A percentile compares a stretch with the other conserved stretches of the same genome.
phyloP scores from a whole-genome alignment of 1,139 yeast species.

The Geotrichum aggregatum region DNA sequence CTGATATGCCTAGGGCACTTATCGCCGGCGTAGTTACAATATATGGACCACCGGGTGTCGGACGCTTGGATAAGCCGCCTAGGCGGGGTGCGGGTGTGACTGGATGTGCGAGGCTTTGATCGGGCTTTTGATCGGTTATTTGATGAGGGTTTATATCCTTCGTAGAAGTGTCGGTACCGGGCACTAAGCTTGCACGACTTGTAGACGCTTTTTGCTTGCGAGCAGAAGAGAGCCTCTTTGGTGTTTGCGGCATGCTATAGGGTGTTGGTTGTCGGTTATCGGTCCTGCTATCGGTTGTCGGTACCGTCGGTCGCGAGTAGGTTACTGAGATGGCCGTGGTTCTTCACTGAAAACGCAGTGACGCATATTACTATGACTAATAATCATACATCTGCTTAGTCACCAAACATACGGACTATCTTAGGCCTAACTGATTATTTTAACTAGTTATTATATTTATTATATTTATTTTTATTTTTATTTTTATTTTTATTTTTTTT shows the following conservation, averaged over 20 bases:
- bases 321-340: not conserved
- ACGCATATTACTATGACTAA: no score
- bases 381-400: no score
- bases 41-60: conserved; percentile 18
- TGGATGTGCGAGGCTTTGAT: not conserved
- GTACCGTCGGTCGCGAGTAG: not conserved
- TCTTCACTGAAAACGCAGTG: not conserved
- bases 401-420: no score
- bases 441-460: no score
- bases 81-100: conserved; percentile 8
- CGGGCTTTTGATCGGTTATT: not conserved
- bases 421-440: no score
- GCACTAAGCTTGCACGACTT: not conserved
- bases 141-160: not conserved
- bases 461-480: not conserved
- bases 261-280: not conserved
- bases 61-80: conserved; percentile 12
- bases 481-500: not conserved
- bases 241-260: conserved; percentile 11
- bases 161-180: not conserved
- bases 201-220: conserved; percentile 2
- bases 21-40: not conserved
- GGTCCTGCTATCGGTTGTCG: not conserved
- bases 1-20: not conserved
- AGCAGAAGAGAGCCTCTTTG: conserved; percentile 16